Percentiles rank a stretch among this genome's conserved stretches.
Conservation (phyloP, 192 early-diverging fungal genomes). For the Rhizophagus prolifer region DNA sequence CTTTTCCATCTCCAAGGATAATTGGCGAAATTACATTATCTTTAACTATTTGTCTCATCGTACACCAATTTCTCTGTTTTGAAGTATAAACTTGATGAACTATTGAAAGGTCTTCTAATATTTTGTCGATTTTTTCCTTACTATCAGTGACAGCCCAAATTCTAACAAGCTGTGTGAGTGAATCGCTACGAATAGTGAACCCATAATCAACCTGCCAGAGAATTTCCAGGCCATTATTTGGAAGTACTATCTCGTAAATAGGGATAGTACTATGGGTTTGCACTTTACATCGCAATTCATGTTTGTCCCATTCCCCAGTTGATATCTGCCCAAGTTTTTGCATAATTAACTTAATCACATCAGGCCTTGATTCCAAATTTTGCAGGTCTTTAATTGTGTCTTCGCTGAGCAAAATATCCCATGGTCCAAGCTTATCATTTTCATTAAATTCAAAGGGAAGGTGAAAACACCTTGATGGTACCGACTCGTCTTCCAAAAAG, state of each 20-base stretch:
- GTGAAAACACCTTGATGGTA: not conserved
- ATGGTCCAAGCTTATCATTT: slow-evolving; percentile 10
- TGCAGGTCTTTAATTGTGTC: slow-evolving; percentile 11
- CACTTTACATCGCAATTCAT: not conserved
- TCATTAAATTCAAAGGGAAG: slow-evolving; percentile 26
- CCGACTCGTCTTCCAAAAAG: not conserved
- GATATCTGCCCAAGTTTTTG: slow-evolving; percentile 16
- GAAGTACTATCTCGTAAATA: slow-evolving; percentile 8
- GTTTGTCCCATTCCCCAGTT: slow-evolving; percentile 5
- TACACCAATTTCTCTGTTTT: not conserved
- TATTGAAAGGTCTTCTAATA: slow-evolving; percentile 10
- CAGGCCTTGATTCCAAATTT: not conserved
- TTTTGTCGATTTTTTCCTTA: not conserved
- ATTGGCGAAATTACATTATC: slow-evolving; percentile 12
- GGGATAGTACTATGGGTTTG: not conserved
- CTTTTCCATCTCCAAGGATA: not conserved
- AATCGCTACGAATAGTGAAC: not conserved
- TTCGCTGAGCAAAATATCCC: slow-evolving; percentile 23
- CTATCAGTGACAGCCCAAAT: slow-evolving; percentile 16
- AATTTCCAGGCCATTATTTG: not conserved
- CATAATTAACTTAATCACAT: not conserved
- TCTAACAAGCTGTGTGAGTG: not conserved
- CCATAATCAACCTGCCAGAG: slow-evolving; percentile 24
- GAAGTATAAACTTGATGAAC: slow-evolving; percentile 19
- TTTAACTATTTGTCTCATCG: not conserved